Evolutionary conservation across 176 grass and related monocot genomes (phyloP).

Genomic region (Chrysopogon serrulatus): DNA sequence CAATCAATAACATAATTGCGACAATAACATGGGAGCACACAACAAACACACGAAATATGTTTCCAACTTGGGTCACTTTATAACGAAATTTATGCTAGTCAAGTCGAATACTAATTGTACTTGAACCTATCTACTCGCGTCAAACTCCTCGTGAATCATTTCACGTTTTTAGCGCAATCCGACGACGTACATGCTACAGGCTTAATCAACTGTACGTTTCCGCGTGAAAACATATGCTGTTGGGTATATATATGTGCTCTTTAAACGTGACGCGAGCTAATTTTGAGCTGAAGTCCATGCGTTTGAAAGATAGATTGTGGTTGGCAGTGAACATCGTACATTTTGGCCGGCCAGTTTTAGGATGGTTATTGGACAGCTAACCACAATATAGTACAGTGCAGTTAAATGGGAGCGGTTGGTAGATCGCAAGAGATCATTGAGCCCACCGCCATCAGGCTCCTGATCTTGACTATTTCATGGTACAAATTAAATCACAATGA

Average conservation of each 20-base stretch:
- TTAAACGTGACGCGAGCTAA: slow-evolving; percentile 10
- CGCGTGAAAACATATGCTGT: background rate
- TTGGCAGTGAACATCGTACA: slow-evolving; percentile 29
- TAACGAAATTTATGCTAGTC: background rate
- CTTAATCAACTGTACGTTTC: background rate
- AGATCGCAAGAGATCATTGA: slow-evolving; percentile 29
- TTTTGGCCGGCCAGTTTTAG: background rate
- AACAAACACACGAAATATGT: background rate
- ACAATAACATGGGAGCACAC: background rate
- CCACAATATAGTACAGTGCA: background rate
- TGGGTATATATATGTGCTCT: background rate
- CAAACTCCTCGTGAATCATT: background rate
- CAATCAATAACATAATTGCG: background rate
- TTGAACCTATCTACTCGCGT: background rate
- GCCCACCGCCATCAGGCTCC: background rate
- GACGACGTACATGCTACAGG: no score
- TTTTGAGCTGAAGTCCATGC: background rate
- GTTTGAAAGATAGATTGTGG: background rate
- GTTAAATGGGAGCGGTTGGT: slow-evolving; percentile 23
- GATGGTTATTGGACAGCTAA: slow-evolving; percentile 13
- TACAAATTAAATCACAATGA: background rate
- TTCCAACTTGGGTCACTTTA: background rate
- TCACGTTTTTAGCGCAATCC: slow-evolving; percentile 18
- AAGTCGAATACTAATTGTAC: background rate
- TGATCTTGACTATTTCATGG: background rate